Evolutionary conservation across 495 filamentous ascomycete genomes (phyloP), one percentile per base, ranked within the genome.

Genomic region (Penicillium fimorum): DNA sequence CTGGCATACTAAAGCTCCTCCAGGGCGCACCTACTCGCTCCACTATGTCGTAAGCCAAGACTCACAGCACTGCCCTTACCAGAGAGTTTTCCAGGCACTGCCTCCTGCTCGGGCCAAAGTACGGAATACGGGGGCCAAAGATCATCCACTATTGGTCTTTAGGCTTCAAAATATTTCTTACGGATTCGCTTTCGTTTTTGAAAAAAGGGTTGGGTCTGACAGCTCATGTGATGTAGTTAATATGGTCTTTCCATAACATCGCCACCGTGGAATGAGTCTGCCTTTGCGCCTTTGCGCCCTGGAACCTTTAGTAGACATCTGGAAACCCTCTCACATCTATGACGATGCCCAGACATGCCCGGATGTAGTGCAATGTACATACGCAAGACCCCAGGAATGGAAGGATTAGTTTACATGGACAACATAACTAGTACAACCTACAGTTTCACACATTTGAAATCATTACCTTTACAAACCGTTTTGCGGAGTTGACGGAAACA

Each of bases 271-370:
- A 50, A 29, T 49, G n/a, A n/a, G n/a, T n/a, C n/a, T n/a, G n/a
- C n/a, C n/a, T n/a, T n/a, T n/a, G n/a, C n/a, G 45, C 53, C 30
- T 17, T 41, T 32, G 40, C 27, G 41, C 40, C 51, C 41, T n/a
- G 20, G 32, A 25, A 22, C 43, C 43, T 45, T 43, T 60, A 57
- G 65, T 66, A 65, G 47, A 58, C 61, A 56, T 65, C 47, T 70
- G 59, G 66, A 66, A 53, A 45, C 5, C 18, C 56, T 57, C 56
- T 50, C 58, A 22, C 22, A 45, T 22, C 25, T 27, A 65, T 62
- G 58, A 59, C 47, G 50, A 59, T 50, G 51, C 46, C 38, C n/a
- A 48, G 53, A 33, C 25, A 43, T 38, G 13, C 15, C 35, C 13
- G 32, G 10, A 30, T 35, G 27, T n/a, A n/a, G n/a, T 35, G 9